phyloP scores from a whole-genome alignment of 345 rosid genomes.

The Lepidium sativum region DNA sequence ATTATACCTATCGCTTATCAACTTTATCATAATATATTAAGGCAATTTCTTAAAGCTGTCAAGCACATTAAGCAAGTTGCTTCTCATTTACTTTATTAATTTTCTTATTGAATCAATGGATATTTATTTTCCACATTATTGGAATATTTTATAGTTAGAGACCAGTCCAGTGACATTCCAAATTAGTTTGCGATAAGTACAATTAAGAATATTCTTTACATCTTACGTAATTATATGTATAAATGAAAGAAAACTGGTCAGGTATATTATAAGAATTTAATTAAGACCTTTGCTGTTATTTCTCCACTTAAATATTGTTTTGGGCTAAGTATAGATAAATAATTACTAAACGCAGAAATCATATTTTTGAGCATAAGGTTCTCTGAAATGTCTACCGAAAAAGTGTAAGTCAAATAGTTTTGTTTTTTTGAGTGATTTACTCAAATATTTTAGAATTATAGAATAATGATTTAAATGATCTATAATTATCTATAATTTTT shows the following conservation, averaged over 20 bases:
- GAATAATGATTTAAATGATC: no score
- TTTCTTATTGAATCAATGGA: neutral
- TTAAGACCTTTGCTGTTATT: neutral
- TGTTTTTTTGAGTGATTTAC: no score
- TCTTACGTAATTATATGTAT: neutral
- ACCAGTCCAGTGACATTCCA: constrained; percentile 1
- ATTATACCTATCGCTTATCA: constrained; percentile 15
- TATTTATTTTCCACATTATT: neutral
- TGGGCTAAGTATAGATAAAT: neutral
- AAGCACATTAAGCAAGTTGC: constrained; percentile 18
- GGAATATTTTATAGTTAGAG: constrained; percentile 10
- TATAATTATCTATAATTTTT: no score
- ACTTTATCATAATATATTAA: neutral
- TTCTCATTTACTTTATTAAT: neutral
- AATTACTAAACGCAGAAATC: neutral
- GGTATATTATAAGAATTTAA: neutral
- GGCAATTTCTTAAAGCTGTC: neutral
- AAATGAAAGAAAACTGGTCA: neutral
- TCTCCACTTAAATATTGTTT: neutral
- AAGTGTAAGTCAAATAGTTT: no score
- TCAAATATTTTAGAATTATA: no score
- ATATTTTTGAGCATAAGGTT: neutral
- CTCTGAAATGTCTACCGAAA: no score
- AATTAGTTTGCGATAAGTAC: neutral
- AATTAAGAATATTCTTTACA: constrained; percentile 8